phyloP scores from a whole-genome alignment of 1,284 basidiomycete species.

The Sporisorium scitamineum region DNA sequence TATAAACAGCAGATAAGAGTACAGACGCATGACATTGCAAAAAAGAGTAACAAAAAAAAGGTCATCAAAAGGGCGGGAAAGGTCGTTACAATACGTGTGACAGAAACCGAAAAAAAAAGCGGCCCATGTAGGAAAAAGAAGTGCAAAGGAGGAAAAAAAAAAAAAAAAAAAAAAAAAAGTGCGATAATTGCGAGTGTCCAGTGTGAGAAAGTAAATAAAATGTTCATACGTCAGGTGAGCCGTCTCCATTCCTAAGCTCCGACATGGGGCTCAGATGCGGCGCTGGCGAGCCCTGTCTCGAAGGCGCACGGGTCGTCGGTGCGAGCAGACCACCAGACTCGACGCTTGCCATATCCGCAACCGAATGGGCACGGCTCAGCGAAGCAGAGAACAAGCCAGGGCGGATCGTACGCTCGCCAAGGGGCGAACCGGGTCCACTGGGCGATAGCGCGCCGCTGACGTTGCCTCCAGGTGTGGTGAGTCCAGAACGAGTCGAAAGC shows the following conservation, averaged over 20 bases:
- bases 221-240: conserved; percentile 13
- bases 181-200: conserved; percentile 2
- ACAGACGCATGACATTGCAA: conserved; percentile 3
- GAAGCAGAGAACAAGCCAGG: conserved; percentile 39
- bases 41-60: neutral
- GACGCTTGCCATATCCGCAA: conserved; percentile 30
- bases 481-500: conserved; percentile 29
- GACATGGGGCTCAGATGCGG: conserved; percentile 36
- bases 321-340: conserved; percentile 30
- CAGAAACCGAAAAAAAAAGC: neutral
- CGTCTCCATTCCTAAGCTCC: conserved; percentile 21
- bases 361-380: conserved; percentile 41
- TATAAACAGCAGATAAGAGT: neutral
- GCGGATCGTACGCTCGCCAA: conserved; percentile 30
- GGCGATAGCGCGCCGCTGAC: conserved; percentile 26
- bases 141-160: neutral
- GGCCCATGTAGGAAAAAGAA: neutral
- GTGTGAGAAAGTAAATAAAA: neutral
- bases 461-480: conserved; percentile 25
- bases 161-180: neutral
- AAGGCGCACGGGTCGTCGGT: conserved; percentile 28
- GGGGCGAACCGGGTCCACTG: conserved; percentile 35
- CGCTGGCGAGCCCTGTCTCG: conserved; percentile 42
- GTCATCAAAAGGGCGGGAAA: neutral
- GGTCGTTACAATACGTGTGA: neutral